phyloP scores from a whole-genome alignment of 2,329 filamentous ascomycete species.

The Colletotrichum echinochloae region DNA sequence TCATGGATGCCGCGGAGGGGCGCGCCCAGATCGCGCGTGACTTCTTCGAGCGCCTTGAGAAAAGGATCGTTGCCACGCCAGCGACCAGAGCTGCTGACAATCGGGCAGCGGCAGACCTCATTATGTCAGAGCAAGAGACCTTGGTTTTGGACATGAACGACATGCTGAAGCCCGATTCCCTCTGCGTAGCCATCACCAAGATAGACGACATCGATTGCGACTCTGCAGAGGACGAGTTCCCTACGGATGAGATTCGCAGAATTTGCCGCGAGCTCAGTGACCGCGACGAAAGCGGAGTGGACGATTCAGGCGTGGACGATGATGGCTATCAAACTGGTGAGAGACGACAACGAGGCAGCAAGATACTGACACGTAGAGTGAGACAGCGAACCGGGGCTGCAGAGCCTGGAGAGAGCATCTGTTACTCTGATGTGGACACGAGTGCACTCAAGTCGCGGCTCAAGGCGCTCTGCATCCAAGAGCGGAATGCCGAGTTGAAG shows the following conservation, averaged over 20 bases:
- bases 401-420: background rate
- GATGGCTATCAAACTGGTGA: background rate
- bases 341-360: background rate
- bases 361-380: background rate
- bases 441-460: background rate
- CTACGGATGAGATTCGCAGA: background rate
- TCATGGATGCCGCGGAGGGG: constrained; percentile 36
- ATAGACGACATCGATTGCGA: constrained; percentile 37
- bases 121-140: constrained; percentile 32
- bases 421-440: background rate
- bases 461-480: constrained; percentile 32
- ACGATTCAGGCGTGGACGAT: background rate
- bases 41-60: constrained; percentile 31
- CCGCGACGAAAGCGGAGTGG: background rate
- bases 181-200: constrained; percentile 39
- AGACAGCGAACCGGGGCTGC: background rate
- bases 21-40: constrained; percentile 31
- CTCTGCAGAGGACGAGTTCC: constrained; percentile 23
- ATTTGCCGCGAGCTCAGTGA: background rate
- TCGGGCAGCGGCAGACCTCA: constrained; percentile 36
- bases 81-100: constrained; percentile 41
- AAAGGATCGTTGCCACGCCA: constrained; percentile 34
- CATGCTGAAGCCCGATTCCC: constrained; percentile 23
- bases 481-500: constrained; percentile 22
- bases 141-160: constrained; percentile 38